phyloP scores from a whole-genome alignment of 2,329 filamentous ascomycete species.

The Hypoxylon rubiginosum region DNA sequence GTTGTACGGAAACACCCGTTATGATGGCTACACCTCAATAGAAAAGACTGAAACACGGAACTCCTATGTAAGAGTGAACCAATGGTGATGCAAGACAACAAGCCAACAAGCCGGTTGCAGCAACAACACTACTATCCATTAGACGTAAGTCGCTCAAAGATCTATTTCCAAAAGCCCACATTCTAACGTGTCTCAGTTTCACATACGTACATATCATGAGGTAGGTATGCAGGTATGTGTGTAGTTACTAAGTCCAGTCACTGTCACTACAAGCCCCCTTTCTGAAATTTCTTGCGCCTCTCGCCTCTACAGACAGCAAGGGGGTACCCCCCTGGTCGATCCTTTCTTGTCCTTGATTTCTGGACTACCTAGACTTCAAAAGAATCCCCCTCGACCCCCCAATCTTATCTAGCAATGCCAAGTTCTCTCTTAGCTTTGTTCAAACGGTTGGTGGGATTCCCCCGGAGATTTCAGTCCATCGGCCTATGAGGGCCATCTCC shows the following conservation, averaged over 20 bases:
- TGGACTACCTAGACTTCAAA: not conserved
- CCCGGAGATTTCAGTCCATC: conserved; percentile 37
- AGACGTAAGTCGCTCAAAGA: not conserved
- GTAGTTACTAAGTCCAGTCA: conserved; percentile 4
- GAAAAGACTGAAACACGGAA: conserved; percentile 35
- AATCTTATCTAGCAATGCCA: conserved; percentile 37
- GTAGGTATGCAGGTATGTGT: not conserved
- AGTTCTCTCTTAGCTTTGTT: conserved; percentile 19
- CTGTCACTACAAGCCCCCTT: not conserved
- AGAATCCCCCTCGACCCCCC: conserved; percentile 14
- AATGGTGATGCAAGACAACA: conserved; percentile 20
- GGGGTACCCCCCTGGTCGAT: conserved; percentile 28
- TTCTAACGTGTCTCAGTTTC: conserved; percentile 19
- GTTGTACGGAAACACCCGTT: conserved; percentile 7
- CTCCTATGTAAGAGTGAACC: conserved; percentile 30
- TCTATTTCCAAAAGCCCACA: conserved; percentile 17
- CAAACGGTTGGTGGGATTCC: conserved; percentile 25
- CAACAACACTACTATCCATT: not conserved
- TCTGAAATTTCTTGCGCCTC: conserved; percentile 1
- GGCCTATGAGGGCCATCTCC: conserved; percentile 31
- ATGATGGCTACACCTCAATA: conserved; percentile 22
- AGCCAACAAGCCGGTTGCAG: conserved; percentile 26
- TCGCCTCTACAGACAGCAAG: conserved; percentile 11
- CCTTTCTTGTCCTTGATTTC: conserved; percentile 30
- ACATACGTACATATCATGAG: not conserved